Conservation (phyloP, 768 basidiomycete genomes). For the Xerocomellus amylosporus region DNA sequence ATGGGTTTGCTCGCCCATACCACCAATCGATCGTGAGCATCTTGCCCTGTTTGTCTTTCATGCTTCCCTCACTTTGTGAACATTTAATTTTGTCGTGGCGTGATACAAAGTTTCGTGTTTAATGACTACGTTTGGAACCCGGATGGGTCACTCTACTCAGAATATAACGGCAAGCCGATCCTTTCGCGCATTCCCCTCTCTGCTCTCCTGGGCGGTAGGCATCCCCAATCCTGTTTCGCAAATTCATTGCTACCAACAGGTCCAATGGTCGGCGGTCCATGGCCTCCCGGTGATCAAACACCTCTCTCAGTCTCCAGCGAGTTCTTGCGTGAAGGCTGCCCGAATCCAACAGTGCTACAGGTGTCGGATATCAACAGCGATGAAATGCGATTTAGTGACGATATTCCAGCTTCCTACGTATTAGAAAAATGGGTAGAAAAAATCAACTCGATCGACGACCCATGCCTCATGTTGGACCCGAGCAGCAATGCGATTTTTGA, state of each 20-base stretch:
- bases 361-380: conserved; percentile 30
- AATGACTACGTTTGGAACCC: conserved; percentile 43
- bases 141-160: conserved; percentile 36
- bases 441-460: conserved; percentile 35
- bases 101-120: conserved; percentile 38
- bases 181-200: conserved; percentile 43
- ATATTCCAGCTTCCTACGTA: conserved; percentile 27
- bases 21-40: conserved; percentile 35
- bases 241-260: conserved; percentile 27
- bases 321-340: conserved; percentile 42
- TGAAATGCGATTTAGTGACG: conserved; percentile 23
- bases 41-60: background rate
- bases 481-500: conserved; percentile 33
- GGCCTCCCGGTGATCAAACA: conserved; percentile 30
- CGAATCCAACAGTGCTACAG: conserved; percentile 33
- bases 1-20: conserved; percentile 36
- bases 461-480: conserved; percentile 38
- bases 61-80: background rate
- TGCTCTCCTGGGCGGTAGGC: conserved; percentile 38
- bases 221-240: background rate
- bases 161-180: conserved; percentile 35
- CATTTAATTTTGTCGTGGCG: conserved; percentile 2
- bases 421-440: conserved; percentile 40
- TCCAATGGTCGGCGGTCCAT: conserved; percentile 40
- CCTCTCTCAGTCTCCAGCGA: conserved; percentile 37